Evolutionary conservation across 1,284 basidiomycete genomes (phyloP), one percentile per base, ranked within the genome.

Genomic region (Ganoderma sp.): DNA sequence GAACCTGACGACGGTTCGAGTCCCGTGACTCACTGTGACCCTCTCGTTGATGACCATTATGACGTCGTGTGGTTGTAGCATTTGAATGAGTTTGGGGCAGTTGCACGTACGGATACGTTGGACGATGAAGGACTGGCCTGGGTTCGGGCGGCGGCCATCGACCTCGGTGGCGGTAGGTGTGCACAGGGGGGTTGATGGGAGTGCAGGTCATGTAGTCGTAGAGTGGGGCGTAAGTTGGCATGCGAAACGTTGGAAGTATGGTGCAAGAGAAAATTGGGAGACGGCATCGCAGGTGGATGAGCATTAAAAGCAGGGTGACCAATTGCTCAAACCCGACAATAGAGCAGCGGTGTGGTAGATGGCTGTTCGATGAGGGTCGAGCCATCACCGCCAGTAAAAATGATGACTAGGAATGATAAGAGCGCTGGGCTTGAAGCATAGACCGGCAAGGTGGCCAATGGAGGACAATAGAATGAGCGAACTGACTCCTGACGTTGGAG

Each of bases 1-100:
- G 64, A 25, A 65, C 64, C 2, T 28, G 52, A 45, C 54, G 63
- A 5, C 22, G 39, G 17, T 43, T 64, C 15, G 22, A 54, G 28
- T 54, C 52, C 25, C 52, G 25, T 25, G 52, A 54, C 28, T 9
- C n/a, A 10, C 9, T 39, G 19, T n/a, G 34, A n/a, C 12, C 56
- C 14, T 39, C n/a, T 39, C 12, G 19, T 19, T 7, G 34, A 39
- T 34, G 9, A 19, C n/a, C n/a, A 37, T 39, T 5, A 39, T 37
- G 34, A 1, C 12, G 37, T 22, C 10, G 56, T 34, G 56, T 15
- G 19, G 3, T 9, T 37, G n/a, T 19, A 12, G 37, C 10, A 58
- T 32, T n/a, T n/a, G 5, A 32, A 32, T 32, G 3, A 5, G 56
- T n/a, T 22, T 58, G 17, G 56, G 37, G 22, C 9, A 37, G 39